These are phyloP conservation scores for Mimosa pudica DNA, from an alignment of 306 rosid species.

Conservation along the genomic window DNA sequence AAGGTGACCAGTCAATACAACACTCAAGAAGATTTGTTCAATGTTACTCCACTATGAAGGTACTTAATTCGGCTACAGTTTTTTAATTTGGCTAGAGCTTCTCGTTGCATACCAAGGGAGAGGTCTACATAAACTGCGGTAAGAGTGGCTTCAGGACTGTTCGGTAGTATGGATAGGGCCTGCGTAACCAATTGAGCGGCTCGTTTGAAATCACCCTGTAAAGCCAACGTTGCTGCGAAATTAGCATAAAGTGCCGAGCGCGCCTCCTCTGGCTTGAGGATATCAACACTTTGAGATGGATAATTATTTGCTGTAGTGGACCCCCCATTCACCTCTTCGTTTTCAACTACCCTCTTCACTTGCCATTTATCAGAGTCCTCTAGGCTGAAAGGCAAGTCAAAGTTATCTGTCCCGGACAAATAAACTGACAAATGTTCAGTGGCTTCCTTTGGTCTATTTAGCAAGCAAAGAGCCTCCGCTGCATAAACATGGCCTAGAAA, in stretches of 20 bases:
- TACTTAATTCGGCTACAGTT: constrained; percentile 73
- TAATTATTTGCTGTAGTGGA: constrained; percentile 51
- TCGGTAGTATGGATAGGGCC: constrained; percentile 75
- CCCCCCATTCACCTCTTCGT: constrained; percentile 75
- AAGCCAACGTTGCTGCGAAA: constrained; percentile 74
- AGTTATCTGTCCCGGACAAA: constrained; percentile 63
- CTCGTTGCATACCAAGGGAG: constrained; percentile 70
- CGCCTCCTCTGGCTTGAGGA: constrained; percentile 94
- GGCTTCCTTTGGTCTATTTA: constrained; percentile 88
- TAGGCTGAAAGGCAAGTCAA: constrained; percentile 75
- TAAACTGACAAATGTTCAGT: constrained; percentile 68
- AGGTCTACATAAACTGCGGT: constrained; percentile 87
- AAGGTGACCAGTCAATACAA: constrained; percentile 57
- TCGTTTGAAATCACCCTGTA: constrained; percentile 80
- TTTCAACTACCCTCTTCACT: constrained; percentile 56
- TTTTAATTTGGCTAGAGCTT: constrained; percentile 79
- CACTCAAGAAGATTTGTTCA: constrained; percentile 75
- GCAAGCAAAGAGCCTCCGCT: constrained; percentile 94
- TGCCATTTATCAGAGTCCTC: constrained; percentile 79
- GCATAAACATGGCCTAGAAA: constrained; percentile 86
- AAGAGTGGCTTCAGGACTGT: constrained; percentile 78
- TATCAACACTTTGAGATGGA: constrained; percentile 45
- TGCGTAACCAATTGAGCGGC: constrained; percentile 60
- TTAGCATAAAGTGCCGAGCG: constrained; percentile 71
- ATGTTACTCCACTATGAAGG: constrained; percentile 62